Evolutionary conservation across 2,329 filamentous ascomycete species (phyloP).

Genomic region (Plectosphaerella plurivora): DNA sequence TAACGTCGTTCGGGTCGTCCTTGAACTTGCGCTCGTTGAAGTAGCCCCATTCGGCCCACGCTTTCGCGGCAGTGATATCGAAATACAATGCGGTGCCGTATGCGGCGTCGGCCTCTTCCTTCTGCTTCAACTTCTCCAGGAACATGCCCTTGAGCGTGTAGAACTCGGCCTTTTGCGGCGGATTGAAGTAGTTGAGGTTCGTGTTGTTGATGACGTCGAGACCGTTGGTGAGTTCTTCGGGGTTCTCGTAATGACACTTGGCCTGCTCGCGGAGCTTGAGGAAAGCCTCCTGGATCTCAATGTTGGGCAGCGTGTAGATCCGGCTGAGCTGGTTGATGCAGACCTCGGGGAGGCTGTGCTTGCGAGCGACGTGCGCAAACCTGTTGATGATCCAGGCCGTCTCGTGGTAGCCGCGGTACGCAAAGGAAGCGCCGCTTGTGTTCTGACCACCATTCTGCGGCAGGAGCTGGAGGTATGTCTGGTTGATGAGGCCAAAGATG

Average conservation of each 20-base stretch:
- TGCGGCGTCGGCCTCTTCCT: conserved; percentile 86
- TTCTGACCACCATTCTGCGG: conserved; percentile 66
- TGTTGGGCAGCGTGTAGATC: conserved; percentile 98
- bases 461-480: conserved; percentile 81
- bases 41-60: conserved; percentile 98
- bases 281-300: conserved; percentile 99
- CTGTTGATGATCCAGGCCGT: conserved; percentile 99
- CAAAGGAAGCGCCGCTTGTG: conserved; percentile 85
- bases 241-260: conserved; percentile 97
- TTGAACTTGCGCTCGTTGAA: conserved; percentile 98
- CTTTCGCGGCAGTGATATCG: conserved; percentile 91
- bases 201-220: conserved; percentile 99
- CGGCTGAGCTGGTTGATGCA: conserved; percentile 96
- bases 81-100: conserved; percentile 95
- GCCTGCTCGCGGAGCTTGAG: conserved; percentile 97
- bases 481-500: conserved; percentile 96
- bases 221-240: conserved; percentile 83
- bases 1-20: conserved; percentile 76
- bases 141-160: conserved; percentile 99
- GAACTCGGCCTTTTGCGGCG: conserved; percentile 95
- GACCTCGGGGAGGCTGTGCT: conserved; percentile 93
- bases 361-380: conserved; percentile 94
- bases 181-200: conserved; percentile 96
- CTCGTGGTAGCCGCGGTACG: conserved; percentile 96
- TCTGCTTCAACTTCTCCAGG: conserved; percentile 85